Conservation (phyloP, 2,329 filamentous ascomycete species). For the Verticillium albo-atrum region DNA sequence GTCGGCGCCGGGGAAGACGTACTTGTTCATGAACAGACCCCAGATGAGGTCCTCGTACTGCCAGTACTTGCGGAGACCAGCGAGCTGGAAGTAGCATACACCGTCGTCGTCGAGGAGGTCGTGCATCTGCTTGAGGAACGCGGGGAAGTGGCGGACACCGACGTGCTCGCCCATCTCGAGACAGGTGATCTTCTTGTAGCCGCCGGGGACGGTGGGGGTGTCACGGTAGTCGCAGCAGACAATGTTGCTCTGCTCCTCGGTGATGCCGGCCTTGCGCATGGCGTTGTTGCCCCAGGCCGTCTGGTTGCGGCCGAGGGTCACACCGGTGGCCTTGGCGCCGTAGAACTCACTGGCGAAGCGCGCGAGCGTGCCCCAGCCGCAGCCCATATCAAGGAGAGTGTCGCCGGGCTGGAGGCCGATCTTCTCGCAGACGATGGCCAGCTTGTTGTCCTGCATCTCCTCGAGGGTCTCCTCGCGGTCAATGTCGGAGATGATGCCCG, state of each 20-base stretch:
- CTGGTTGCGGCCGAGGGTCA: slow-evolving; percentile 85
- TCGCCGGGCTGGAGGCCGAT: slow-evolving; percentile 72
- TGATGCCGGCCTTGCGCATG: slow-evolving; percentile 67
- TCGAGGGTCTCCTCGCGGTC: slow-evolving; percentile 77
- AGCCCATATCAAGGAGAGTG: slow-evolving; percentile 78
- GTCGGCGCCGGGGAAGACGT: slow-evolving; percentile 31
- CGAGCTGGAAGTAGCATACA: slow-evolving; percentile 82
- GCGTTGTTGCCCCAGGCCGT: slow-evolving; percentile 85
- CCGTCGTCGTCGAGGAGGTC: slow-evolving; percentile 88
- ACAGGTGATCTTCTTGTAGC: slow-evolving; percentile 48
- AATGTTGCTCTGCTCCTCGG: slow-evolving; percentile 76
- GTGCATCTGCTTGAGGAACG: slow-evolving; percentile 72
- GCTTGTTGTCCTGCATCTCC: slow-evolving; percentile 86
- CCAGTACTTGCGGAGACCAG: slow-evolving; percentile 79
- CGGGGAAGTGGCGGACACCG: slow-evolving; percentile 71
- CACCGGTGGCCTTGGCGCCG: slow-evolving; percentile 69
- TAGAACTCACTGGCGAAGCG: slow-evolving; percentile 82
- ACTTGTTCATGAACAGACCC: slow-evolving; percentile 95
- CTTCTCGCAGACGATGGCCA: slow-evolving; percentile 84
- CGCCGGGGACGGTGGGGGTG: slow-evolving; percentile 57
- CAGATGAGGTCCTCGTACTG: slow-evolving; percentile 88
- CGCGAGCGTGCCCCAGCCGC: slow-evolving; percentile 85
- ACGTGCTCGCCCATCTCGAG: slow-evolving; percentile 93
- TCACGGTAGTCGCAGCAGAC: slow-evolving; percentile 89
- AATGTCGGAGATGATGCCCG: slow-evolving; percentile 77